These are phyloP conservation scores for Teratosphaeria viscida DNA, from an alignment of 2,329 filamentous ascomycete genomes.

Conservation along the genomic window DNA sequence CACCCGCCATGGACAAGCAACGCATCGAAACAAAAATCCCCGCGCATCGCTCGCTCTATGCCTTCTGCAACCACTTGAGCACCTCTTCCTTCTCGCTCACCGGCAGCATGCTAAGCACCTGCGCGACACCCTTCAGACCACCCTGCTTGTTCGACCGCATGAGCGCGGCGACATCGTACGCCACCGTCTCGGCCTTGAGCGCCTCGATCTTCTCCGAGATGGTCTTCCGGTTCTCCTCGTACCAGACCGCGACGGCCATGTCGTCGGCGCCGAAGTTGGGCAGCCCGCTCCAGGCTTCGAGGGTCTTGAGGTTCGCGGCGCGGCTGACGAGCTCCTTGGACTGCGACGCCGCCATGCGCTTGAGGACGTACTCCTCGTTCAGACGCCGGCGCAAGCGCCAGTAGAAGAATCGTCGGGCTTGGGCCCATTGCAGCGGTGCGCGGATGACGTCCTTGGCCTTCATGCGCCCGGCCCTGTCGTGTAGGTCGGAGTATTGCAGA, in stretches of 20 bases:
- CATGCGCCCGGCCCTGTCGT: conserved; percentile 96
- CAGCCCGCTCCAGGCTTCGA: conserved; percentile 75
- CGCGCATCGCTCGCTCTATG: conserved; percentile 16
- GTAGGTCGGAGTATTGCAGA: conserved; percentile 92
- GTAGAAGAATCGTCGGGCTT: conserved; percentile 96
- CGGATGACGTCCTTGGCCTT: conserved; percentile 94
- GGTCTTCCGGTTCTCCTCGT: conserved; percentile 82
- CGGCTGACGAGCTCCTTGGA: conserved; percentile 34
- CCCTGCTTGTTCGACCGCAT: conserved; percentile 56
- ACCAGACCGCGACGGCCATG: conserved; percentile 80
- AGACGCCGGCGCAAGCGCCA: conserved; percentile 95
- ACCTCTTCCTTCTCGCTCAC: conserved; percentile 80
- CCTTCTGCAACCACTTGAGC: conserved; percentile 44
- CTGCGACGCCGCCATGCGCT: conserved; percentile 57
- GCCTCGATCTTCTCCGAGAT: conserved; percentile 76
- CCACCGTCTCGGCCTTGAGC: conserved; percentile 66
- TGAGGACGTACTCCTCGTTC: conserved; percentile 95
- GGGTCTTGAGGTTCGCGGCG: conserved; percentile 53
- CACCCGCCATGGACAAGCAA: neutral
- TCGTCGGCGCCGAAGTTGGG: conserved; percentile 70
- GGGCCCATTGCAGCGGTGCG: conserved; percentile 70
- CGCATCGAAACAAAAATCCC: neutral
- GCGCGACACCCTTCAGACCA: conserved; percentile 74
- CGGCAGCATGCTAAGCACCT: conserved; percentile 76
- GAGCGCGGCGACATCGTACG: conserved; percentile 58